A percentile compares a stretch with the other conserved stretches of the same genome.
Conservation (phyloP, 1,284 basidiomycete genomes). For the Takashimella koratensis region DNA sequence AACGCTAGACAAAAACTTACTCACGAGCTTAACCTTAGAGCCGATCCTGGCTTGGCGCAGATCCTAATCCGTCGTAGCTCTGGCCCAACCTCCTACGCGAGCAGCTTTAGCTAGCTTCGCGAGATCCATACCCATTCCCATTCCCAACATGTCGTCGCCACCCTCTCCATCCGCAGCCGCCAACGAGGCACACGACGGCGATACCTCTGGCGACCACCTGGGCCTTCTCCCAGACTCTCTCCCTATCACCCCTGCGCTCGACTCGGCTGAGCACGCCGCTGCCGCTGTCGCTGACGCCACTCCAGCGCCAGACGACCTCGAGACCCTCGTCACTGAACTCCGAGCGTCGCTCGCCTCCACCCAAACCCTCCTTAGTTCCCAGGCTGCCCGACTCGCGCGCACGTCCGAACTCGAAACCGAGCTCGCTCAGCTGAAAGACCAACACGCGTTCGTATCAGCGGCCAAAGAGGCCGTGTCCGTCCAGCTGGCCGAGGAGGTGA, state of each 20-base stretch:
- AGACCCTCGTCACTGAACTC: conserved; percentile 21
- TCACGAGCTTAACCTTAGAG: background rate
- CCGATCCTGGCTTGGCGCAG: background rate
- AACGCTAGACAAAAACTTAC: background rate
- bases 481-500: conserved; percentile 59
- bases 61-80: background rate
- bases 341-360: conserved; percentile 23
- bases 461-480: conserved; percentile 55
- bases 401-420: conserved; percentile 37
- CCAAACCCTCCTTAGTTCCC: conserved; percentile 23
- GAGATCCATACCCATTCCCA: background rate
- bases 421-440: conserved; percentile 37
- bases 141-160: background rate
- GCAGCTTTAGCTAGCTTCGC: background rate
- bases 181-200: background rate
- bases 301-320: background rate
- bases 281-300: no score
- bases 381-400: conserved; percentile 22
- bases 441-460: conserved; percentile 36
- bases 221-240: background rate
- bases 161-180: background rate
- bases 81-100: background rate
- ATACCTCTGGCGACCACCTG: background rate
- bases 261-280: background rate
- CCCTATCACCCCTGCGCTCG: background rate